Percentiles rank a stretch among this genome's conserved stretches.
phyloP scores from a whole-genome alignment of 768 basidiomycete genomes.

The Boletus reticulatus region DNA sequence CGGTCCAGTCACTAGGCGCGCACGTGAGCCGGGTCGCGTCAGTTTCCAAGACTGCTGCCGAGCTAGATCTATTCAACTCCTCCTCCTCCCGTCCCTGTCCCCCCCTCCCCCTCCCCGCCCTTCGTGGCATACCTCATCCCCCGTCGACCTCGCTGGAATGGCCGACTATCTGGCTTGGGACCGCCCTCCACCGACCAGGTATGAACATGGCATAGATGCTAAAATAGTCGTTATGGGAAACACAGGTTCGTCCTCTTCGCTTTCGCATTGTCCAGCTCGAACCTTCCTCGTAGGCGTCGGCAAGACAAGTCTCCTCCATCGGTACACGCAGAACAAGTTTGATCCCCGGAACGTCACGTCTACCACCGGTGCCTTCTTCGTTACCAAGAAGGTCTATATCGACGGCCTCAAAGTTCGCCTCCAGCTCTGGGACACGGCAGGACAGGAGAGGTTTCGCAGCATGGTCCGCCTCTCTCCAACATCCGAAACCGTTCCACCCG shows the following conservation, averaged over 20 bases:
- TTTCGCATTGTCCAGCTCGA: constrained; percentile 15
- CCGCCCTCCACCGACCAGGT: constrained; percentile 65
- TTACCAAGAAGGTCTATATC: constrained; percentile 87
- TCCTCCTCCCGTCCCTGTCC: constrained; percentile 27
- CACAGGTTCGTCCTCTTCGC: constrained; percentile 41
- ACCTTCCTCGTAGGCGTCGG: constrained; percentile 63
- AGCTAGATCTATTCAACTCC: constrained; percentile 27
- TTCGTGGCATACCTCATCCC: constrained; percentile 40
- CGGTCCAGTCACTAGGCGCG: background rate
- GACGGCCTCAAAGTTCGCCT: constrained; percentile 84
- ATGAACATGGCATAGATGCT: constrained; percentile 85
- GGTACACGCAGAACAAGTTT: constrained; percentile 90
- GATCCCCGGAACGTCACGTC: constrained; percentile 85
- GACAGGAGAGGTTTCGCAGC: constrained; percentile 89
- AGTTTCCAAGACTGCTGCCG: constrained; percentile 18
- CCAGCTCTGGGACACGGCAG: constrained; percentile 92
- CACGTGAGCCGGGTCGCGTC: constrained; percentile 38
- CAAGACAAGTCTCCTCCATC: constrained; percentile 87
- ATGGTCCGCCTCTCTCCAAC: constrained; percentile 54
- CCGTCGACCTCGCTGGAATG: constrained; percentile 40
- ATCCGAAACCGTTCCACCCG: constrained; percentile 14
- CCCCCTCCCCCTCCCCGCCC: constrained; percentile 40
- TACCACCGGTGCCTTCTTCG: constrained; percentile 91
- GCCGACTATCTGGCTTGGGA: constrained; percentile 59
- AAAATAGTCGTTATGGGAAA: constrained; percentile 97